These are phyloP conservation scores for Pichia nakasei DNA, from an alignment of 805 yeast species.

Conservation along the genomic window DNA sequence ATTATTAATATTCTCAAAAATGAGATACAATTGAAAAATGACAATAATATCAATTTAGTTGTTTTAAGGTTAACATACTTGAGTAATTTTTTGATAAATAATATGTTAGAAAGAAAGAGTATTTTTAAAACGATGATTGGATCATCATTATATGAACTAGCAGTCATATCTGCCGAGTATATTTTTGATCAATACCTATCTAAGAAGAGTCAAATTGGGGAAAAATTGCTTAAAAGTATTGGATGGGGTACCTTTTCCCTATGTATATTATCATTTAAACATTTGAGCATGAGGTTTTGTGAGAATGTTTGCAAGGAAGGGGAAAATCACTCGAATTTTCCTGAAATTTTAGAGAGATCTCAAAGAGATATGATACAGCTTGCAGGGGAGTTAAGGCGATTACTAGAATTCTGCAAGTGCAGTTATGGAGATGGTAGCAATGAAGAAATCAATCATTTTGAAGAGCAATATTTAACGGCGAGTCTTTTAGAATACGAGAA, in stretches of 20 bases:
- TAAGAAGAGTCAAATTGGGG: not conserved
- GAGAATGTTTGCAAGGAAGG: too few species aligned
- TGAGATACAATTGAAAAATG: conserved; percentile 1
- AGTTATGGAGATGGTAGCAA: not conserved
- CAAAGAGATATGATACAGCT: conserved; percentile 1
- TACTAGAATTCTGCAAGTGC: not conserved
- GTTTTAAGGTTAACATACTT: conserved; percentile 8
- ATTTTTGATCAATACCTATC: conserved; percentile 1
- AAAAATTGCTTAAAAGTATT: not conserved
- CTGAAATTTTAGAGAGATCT: not conserved
- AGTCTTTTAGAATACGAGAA: not conserved
- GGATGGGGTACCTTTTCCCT: conserved; percentile 4
- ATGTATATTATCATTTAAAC: conserved; percentile 3
- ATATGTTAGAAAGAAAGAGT: conserved; percentile 3
- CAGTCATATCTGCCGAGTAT: conserved; percentile 8
- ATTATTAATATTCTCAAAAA: conserved; percentile 9
- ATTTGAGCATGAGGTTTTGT: not conserved
- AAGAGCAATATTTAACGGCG: not conserved
- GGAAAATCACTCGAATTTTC: too few species aligned
- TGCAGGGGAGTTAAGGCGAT: not conserved
- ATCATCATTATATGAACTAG: conserved; percentile 14
- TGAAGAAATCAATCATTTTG: not conserved
- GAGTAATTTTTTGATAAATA: conserved; percentile 9
- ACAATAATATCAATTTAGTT: conserved; percentile 10
- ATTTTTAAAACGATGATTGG: conserved; percentile 10